These are phyloP conservation scores for Podaxis sp. DNA, from an alignment of 768 basidiomycete species.

Conservation along the genomic window DNA sequence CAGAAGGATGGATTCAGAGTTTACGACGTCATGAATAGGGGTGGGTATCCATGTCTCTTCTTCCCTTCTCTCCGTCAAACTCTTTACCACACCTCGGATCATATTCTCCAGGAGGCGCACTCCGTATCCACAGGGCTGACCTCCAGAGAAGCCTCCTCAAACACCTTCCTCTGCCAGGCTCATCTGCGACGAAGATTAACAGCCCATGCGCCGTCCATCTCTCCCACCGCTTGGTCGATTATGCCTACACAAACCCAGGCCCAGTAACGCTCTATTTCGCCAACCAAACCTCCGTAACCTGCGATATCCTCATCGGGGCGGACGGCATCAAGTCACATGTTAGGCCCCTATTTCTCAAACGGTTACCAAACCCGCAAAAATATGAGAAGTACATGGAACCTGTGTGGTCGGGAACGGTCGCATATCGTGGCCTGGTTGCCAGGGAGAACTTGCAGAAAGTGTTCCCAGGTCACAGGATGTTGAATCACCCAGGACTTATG, in stretches of 20 bases:
- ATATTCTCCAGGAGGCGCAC: conserved; percentile 21
- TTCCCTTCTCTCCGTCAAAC: background rate
- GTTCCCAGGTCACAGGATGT: conserved; percentile 28
- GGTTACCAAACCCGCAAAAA: conserved; percentile 5
- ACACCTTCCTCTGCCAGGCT: conserved; percentile 25
- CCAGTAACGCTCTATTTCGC: conserved; percentile 19
- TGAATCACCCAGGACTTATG: conserved; percentile 17
- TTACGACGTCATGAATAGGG: conserved; percentile 22
- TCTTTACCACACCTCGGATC: background rate
- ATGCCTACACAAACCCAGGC: conserved; percentile 26
- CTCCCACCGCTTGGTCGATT: conserved; percentile 39
- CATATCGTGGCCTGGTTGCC: conserved; percentile 33
- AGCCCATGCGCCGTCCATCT: conserved; percentile 25
- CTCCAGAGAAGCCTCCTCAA: conserved; percentile 41
- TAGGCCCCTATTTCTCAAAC: conserved; percentile 16
- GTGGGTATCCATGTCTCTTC: conserved; percentile 14
- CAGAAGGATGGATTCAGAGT: conserved; percentile 27
- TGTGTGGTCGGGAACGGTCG: conserved; percentile 32
- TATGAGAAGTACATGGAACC: conserved; percentile 24
- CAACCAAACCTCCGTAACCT: conserved; percentile 22
- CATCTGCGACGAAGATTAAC: background rate
- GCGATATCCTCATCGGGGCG: conserved; percentile 39
- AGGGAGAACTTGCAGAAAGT: conserved; percentile 20
- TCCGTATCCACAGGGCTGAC: conserved; percentile 40
- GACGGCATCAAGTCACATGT: conserved; percentile 35